Conservation (phyloP, 345 rosid species). For the Anastatica hierochuntica region DNA sequence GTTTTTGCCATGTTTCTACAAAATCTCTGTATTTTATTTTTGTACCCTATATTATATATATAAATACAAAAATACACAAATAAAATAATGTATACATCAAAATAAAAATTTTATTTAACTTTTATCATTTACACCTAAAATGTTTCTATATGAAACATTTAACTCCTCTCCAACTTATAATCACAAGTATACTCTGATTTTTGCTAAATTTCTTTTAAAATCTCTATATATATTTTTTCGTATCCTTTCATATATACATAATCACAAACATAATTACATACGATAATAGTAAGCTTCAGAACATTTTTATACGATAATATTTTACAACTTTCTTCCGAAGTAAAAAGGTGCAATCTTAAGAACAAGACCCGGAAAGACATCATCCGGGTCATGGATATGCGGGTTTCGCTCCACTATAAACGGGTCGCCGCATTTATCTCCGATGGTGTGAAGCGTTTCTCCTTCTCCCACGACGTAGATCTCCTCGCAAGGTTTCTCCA, state of each 20-base stretch:
- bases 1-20: conserved; percentile 21
- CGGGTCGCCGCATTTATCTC: conserved; percentile 74
- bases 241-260: conserved; percentile 5
- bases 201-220: no score
- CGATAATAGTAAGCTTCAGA: neutral
- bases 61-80: no score
- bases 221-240: neutral
- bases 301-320: neutral
- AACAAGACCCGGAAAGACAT: conserved; percentile 80
- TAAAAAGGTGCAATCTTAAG: conserved; percentile 53
- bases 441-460: conserved; percentile 64
- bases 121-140: no score
- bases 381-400: conserved; percentile 76
- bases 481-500: conserved; percentile 58
- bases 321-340: conserved; percentile 13
- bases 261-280: neutral
- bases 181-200: no score
- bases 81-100: no score
- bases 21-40: no score
- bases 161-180: no score
- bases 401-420: conserved; percentile 71
- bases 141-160: no score
- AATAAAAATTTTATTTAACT: no score
- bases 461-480: conserved; percentile 73
- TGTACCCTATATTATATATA: no score